Evolutionary conservation across 225 moss, liverwort and hornwort species (phyloP).

Genomic region (Neckera pumila): DNA sequence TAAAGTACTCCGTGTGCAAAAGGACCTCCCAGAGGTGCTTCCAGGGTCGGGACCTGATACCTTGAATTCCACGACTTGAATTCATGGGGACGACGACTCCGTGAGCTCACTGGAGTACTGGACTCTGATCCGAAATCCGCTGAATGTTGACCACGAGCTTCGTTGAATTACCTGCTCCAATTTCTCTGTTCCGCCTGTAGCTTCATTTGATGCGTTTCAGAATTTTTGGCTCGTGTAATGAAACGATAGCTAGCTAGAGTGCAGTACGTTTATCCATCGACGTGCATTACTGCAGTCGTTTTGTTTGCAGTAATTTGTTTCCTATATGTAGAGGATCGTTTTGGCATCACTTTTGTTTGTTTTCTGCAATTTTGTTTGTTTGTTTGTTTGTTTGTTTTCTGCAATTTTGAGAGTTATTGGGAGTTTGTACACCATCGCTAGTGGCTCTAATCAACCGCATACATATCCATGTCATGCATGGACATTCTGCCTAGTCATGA

Average conservation of each 20-base stretch:
- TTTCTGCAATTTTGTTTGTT: no score
- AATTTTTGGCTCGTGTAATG: not conserved
- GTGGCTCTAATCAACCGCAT: not conserved
- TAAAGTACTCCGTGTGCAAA: not conserved
- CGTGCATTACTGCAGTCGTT: not conserved
- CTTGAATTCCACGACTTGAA: not conserved
- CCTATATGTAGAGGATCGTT: not conserved
- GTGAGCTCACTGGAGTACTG: no score
- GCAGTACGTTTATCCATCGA: not conserved
- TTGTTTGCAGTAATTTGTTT: not conserved
- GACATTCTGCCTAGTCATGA: not conserved
- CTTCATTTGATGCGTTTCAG: not conserved
- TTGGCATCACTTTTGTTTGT: not conserved
- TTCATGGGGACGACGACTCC: not conserved
- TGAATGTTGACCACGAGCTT: not conserved
- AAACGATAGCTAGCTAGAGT: not conserved
- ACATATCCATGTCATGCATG: not conserved
- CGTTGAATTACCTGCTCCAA: not conserved
- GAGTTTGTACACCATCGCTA: not conserved
- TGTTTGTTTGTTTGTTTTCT: not conserved
- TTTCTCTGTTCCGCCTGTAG: no score
- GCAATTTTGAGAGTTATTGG: not conserved
- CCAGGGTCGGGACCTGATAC: no score
- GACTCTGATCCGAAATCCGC: not conserved
- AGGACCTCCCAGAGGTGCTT: not conserved